Evolutionary conservation across 108 stramenopile species (phyloP), one percentile per base, ranked within the genome.

Genomic region (Nitzschia palea): DNA sequence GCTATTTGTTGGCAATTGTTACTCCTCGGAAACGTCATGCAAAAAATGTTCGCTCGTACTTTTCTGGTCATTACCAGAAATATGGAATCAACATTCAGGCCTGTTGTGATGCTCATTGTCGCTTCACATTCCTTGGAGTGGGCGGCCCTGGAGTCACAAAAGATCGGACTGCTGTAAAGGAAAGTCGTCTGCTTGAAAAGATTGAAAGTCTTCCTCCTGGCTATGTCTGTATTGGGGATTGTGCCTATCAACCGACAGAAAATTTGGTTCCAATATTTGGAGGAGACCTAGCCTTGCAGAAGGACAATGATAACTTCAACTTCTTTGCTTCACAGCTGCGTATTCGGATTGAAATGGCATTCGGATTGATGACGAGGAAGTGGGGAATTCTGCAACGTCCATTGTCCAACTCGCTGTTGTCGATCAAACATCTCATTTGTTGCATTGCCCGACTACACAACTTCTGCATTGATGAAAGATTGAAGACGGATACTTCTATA

Each of bases 301-400:
- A 61, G 67, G 5, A 9, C 59, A 31, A 14, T 42, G 40, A 66
- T n/a, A 52, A 44, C 14, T 74, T 44, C 67, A 74, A 74, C 52
- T 74, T 59, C 67, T 44, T 51, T 20, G 29, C 62, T 12, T 37
- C 33, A 17, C 73, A 74, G 48, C 37, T 74, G 15, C 43, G 74
- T 30, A 75, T 75, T 52, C 48, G 67, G 14, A 75, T 75, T 50
- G 74, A 75, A 53, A 75, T 75, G 74, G 48, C 74, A 0, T 75
- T 75, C 62, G 74, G 74, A 12, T 26, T 23, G 10, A 22, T 75
- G 14, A 42, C 27, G 0, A 66, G 20, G 1, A 74, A 74, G 26
- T 73, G 65, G 65, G 28, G 73, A 2, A 59, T 60, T 2, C 34
- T 74, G 12, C 27, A 35, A 36, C 48, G 47, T 8, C 15, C 15